These are phyloP conservation scores for Trypanosoma grayi DNA, from an alignment of 208 protist genomes.

Conservation along the genomic window DNA sequence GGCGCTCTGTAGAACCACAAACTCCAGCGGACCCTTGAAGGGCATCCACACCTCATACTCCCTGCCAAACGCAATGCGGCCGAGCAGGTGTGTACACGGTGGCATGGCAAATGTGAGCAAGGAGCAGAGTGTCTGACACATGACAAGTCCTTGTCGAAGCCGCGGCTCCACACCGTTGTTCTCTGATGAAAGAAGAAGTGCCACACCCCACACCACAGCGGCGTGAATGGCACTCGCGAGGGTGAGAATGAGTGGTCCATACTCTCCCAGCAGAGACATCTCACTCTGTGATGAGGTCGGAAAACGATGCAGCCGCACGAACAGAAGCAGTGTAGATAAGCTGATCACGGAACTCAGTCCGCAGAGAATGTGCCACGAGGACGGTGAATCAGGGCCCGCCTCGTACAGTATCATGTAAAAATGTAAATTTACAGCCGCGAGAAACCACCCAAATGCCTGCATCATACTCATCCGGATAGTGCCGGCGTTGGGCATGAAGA, in stretches of 20 bases:
- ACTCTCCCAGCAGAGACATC: slow-evolving; percentile 11
- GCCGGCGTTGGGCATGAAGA: slow-evolving; percentile 26
- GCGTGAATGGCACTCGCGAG: slow-evolving; percentile 19
- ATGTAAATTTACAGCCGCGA: slow-evolving; percentile 31
- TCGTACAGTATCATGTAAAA: slow-evolving; percentile 38
- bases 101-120: slow-evolving; percentile 61
- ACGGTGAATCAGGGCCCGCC: slow-evolving; percentile 20
- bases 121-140: slow-evolving; percentile 31
- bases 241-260: slow-evolving; percentile 29
- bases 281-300: slow-evolving; percentile 6
- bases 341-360: slow-evolving; percentile 49
- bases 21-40: slow-evolving; percentile 52
- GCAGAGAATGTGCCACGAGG: slow-evolving; percentile 54
- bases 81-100: slow-evolving; percentile 61
- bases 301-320: slow-evolving; percentile 39
- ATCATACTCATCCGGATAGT: slow-evolving; percentile 31
- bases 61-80: slow-evolving; percentile 51
- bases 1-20: slow-evolving; percentile 49
- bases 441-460: slow-evolving; percentile 47
- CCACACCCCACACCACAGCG: slow-evolving; percentile 19
- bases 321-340: slow-evolving; percentile 40
- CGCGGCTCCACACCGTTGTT: slow-evolving; percentile 1
- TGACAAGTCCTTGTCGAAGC: slow-evolving; percentile 24
- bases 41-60: slow-evolving; percentile 65
- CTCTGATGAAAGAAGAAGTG: slow-evolving; percentile 20